Evolutionary conservation across 345 rosid species (phyloP).

Genomic region (Psidium friedrichsthalianum): DNA sequence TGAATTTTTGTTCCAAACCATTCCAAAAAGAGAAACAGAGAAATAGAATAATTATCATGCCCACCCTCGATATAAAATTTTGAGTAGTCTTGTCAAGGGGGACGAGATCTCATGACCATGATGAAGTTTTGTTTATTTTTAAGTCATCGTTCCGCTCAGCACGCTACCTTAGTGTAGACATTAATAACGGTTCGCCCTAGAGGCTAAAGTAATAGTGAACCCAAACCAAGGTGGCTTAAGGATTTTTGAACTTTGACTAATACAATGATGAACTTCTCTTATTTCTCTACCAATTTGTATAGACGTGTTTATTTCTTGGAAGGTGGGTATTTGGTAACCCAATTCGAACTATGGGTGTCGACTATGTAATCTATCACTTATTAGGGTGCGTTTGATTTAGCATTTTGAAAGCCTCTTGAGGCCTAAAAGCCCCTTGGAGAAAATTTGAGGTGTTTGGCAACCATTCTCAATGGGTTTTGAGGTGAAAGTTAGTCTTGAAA

Average conservation of each 20-base stretch:
- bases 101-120: not conserved
- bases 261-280: not conserved
- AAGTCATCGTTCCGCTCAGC: not conserved
- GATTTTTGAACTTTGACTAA: not conserved
- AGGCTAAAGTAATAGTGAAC: not conserved
- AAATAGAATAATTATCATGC: too few species aligned
- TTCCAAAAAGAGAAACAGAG: too few species aligned
- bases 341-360: not conserved
- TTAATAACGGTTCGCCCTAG: not conserved
- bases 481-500: too few species aligned
- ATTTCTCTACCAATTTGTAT: not conserved
- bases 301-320: not conserved
- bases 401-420: too few species aligned
- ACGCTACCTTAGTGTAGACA: not conserved
- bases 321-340: not conserved
- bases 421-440: too few species aligned
- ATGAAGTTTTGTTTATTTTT: not conserved
- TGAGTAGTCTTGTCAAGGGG: not conserved
- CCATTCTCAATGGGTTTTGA: too few species aligned
- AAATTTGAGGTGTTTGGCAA: too few species aligned
- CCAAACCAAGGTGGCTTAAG: rapidly evolving
- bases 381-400: too few species aligned
- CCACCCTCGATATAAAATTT: not conserved
- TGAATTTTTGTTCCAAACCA: too few species aligned
- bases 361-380: not conserved